Evolutionary conservation across 1,284 basidiomycete species (phyloP), one percentile per base, ranked within the genome.

Genomic region (Cutaneotrichosporon dermatis): DNA sequence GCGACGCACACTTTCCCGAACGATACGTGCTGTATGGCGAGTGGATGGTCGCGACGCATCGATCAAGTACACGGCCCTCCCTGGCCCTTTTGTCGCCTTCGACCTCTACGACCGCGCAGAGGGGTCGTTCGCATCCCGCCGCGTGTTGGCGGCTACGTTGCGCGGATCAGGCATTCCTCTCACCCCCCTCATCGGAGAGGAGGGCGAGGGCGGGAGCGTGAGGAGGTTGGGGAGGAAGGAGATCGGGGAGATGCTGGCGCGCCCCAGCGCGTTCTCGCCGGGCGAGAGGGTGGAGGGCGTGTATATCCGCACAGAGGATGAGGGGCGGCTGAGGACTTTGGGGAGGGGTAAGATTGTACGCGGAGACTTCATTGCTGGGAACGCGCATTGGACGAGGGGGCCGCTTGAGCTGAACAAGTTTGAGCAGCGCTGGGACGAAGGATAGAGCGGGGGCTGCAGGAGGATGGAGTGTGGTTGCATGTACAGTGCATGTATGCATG

Each of bases 31-130:
- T 86, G 1, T 86, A 81, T 59, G 85, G 85, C 36, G 85, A 87
- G 72, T 86, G 85, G 84, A 76, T 85, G 66, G 83, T 79, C 44
- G 84, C 83, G 36, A 85, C 82, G 15, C 85, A 86, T 84, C 83
- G 1, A 84, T 86, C 48, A 68, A 81, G 4, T 86, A 86, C 70
- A 79, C 80, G 6, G 65, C 69, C 13, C 80, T 86, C 6, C 82
- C 83, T 3, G 81, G 82, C 60, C 76, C 76, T 49, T 85, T 86
- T 71, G 68, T 86, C 60, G 57, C 57, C 2, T 58, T 84, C 65
- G 85, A 86, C 69, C 57, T 86, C 52, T 86, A 82, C 66, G 85
- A 86, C 69, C 79, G 85, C 37, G 76, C 74, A 25, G 80, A 76
- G 6, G 69, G 69, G 6, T 8, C n/a, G n/a, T 86, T 82, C 74